These are phyloP conservation scores for Brassica napus DNA, from an alignment of 345 rosid species.

Conservation along the genomic window DNA sequence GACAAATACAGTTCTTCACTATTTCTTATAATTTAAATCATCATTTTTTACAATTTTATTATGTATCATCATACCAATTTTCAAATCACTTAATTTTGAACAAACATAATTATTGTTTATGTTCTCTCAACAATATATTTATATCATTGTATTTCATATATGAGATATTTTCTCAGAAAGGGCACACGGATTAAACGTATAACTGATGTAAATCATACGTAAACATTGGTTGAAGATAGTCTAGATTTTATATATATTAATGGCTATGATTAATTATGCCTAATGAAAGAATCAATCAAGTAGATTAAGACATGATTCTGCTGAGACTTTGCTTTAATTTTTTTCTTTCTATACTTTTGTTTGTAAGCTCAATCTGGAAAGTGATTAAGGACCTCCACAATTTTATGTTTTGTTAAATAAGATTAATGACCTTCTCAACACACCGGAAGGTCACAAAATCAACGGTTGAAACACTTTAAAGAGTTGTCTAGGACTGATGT, in stretches of 20 bases:
- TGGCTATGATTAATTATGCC: conserved; percentile 36
- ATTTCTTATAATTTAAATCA: too few relatives aligned
- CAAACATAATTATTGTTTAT: too few relatives aligned
- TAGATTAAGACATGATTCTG: conserved; percentile 34
- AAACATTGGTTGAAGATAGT: conserved; percentile 12
- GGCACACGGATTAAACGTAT: neutral
- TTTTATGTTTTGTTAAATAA: conserved; percentile 40
- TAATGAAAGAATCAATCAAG: conserved; percentile 28
- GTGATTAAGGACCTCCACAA: conserved; percentile 40
- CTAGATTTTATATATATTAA: conserved; percentile 16
- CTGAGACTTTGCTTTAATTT: conserved; percentile 37
- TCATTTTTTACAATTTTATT: too few relatives aligned
- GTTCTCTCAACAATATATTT: too few relatives aligned
- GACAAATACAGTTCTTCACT: too few relatives aligned
- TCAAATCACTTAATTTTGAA: too few relatives aligned
- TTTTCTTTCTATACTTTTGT: conserved; percentile 30
- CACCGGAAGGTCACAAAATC: conserved; percentile 36
- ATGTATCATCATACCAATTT: too few relatives aligned
- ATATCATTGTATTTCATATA: neutral
- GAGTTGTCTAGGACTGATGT: conserved; percentile 22
- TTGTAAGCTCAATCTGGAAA: conserved; percentile 30
- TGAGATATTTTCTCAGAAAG: neutral
- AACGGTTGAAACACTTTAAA: conserved; percentile 10
- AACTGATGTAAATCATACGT: neutral
- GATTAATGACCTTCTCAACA: conserved; percentile 24